These are phyloP conservation scores for Apophysomyces trapeziformis DNA, from an alignment of 371 early-diverging fungal genomes.

Conservation along the genomic window DNA sequence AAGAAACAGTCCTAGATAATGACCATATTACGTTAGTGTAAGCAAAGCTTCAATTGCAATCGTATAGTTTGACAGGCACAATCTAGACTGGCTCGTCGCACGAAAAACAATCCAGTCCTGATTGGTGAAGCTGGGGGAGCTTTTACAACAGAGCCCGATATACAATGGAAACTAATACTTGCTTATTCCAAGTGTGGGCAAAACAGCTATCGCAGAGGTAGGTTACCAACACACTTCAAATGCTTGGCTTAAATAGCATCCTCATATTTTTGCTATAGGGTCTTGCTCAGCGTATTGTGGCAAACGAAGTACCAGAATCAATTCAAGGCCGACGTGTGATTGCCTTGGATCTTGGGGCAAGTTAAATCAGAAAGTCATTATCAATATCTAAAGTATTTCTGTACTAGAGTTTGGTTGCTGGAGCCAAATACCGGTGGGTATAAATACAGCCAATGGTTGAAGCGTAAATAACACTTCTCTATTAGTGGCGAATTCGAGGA, in stretches of 20 bases:
- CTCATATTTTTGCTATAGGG: slow-evolving; percentile 43
- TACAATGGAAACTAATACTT: not conserved
- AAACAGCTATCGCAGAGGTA: slow-evolving; percentile 61
- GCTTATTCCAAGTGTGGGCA: slow-evolving; percentile 51
- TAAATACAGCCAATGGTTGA: not conserved
- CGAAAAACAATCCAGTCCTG: slow-evolving; percentile 92
- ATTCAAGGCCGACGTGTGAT: slow-evolving; percentile 76
- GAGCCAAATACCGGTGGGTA: slow-evolving; percentile 71
- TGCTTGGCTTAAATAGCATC: not conserved
- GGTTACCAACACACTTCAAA: not conserved
- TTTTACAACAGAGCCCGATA: not conserved
- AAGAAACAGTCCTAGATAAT: not conserved
- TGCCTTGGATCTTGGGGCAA: slow-evolving; percentile 78
- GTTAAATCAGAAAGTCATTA: slow-evolving; percentile 6
- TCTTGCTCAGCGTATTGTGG: slow-evolving; percentile 81
- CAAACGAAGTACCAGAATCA: slow-evolving; percentile 81
- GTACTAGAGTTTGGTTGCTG: slow-evolving; percentile 72
- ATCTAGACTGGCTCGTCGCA: slow-evolving; percentile 68
- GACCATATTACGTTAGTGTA: slow-evolving; percentile 28
- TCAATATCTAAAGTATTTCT: not conserved
- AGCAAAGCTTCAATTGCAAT: slow-evolving; percentile 15
- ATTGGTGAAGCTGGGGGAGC: slow-evolving; percentile 79
- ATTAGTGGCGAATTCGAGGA: slow-evolving; percentile 86
- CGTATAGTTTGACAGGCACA: not conserved
- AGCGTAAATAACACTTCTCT: not conserved